Base-by-base conservation (phyloP, 1,284 basidiomycete genomes). In the Jaminaea rosea region DNA sequence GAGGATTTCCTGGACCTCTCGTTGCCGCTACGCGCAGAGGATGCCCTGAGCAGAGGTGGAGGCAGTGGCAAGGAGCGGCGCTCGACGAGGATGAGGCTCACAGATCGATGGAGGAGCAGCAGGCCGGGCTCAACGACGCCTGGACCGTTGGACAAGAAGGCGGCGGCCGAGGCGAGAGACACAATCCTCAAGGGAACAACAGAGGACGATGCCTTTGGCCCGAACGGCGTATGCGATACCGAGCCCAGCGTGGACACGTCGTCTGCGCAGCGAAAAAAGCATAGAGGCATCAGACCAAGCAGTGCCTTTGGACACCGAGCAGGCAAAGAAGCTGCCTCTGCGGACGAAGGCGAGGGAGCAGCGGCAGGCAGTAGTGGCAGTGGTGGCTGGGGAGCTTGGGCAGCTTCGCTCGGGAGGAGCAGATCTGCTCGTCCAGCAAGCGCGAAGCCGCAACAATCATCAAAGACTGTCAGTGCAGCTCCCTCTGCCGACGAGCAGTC, bases 1-100 rank as follows among this genome's bases (percentile, higher is more conserved):
- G 88, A 92, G 75, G 88, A 91, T 67, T 96, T 96, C 73, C 85
- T 87, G 72, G 91, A 94, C 75, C 83, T 96, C 62, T 48, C 46
- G 46, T 52, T 29, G 26, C 52, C 42, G 29, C 31, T 36, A 36
- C 58, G 27, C 21, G 45, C 26, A 5, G 51, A 53, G 17, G 15
- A 26, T 10, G 51, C 31, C 21, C 8, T 24, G 7, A 42, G 24
- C 23, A 36, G 46, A 13, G 23, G 13, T 17, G 36, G 44, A 19
- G 49, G 24, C 23, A 36, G 46, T 17, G 23, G 13, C 23, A 46
- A 32, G 15, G 49, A 53, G 49, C 31, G 51, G 32, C 3, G 39
- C 19, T 13, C 39, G 2, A 21, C 41, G 15, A 10, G 51, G 13
- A 50, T 53, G 6, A 21, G 47, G 4, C 53, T 36, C 8, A 53